phyloP scores from a whole-genome alignment of 2,329 filamentous ascomycete genomes.

The Epichloe coenophiala region DNA sequence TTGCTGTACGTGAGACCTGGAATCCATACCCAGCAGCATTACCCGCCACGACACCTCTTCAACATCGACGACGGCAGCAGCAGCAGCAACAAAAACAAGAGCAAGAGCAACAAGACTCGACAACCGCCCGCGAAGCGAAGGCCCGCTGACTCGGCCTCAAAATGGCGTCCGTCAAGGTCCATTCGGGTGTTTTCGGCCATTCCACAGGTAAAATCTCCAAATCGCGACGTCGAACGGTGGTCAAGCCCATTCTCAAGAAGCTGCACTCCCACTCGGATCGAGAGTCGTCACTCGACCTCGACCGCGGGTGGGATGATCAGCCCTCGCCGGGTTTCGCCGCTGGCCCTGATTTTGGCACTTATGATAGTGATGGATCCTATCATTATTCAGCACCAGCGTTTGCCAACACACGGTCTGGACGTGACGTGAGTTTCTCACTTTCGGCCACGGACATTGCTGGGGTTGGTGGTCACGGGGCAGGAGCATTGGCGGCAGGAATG shows the following conservation, averaged over 20 bases:
- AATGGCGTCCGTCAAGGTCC: slow-evolving; percentile 18
- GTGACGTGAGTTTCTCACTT: slow-evolving; percentile 35
- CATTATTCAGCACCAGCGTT: slow-evolving; percentile 6
- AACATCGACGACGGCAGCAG: not conserved
- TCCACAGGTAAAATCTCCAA: slow-evolving; percentile 26
- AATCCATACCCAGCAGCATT: not conserved
- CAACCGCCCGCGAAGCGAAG: not conserved
- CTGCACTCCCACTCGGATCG: slow-evolving; percentile 38
- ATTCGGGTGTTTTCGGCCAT: slow-evolving; percentile 7
- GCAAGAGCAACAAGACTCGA: not conserved
- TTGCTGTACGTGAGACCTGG: not conserved
- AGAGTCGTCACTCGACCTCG: slow-evolving; percentile 44
- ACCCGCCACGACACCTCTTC: not conserved
- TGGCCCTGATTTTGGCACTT: slow-evolving; percentile 13
- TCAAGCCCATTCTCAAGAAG: slow-evolving; percentile 52
- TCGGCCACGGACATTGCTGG: slow-evolving; percentile 20
- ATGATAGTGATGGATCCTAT: slow-evolving; percentile 13
- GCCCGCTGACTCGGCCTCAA: slow-evolving; percentile 7
- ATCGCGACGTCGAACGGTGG: slow-evolving; percentile 31
- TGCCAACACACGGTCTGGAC: slow-evolving; percentile 3
- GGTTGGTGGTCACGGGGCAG: not conserved
- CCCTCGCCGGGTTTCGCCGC: slow-evolving; percentile 9
- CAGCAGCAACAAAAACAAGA: not conserved
- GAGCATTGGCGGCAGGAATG: slow-evolving; percentile 2
- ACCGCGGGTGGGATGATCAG: slow-evolving; percentile 46